A percentile compares a stretch with the other conserved stretches of the same genome.
Evolutionary conservation across 2,329 filamentous ascomycete genomes (phyloP).

Genomic region (Kalmusia sp.): DNA sequence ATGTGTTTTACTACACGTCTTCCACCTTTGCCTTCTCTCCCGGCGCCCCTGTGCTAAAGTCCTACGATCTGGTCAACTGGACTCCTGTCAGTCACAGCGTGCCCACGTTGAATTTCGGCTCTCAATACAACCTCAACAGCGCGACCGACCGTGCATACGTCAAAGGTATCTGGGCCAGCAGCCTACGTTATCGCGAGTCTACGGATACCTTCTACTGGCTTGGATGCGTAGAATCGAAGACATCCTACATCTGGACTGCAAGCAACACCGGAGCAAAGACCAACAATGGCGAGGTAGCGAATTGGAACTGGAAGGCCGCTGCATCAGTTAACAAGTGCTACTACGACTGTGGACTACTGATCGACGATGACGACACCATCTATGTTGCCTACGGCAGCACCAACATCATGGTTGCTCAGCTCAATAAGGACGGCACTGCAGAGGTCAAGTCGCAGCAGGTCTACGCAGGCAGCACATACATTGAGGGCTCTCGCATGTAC

Average conservation of each 20-base stretch:
- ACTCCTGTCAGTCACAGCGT: slow-evolving; percentile 51
- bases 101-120: slow-evolving; percentile 45
- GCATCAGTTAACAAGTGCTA: slow-evolving; percentile 56
- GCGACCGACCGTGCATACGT: slow-evolving; percentile 55
- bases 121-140: slow-evolving; percentile 57
- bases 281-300: slow-evolving; percentile 38
- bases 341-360: slow-evolving; percentile 65
- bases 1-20: slow-evolving; percentile 62
- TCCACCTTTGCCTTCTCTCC: slow-evolving; percentile 65
- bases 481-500: slow-evolving; percentile 65
- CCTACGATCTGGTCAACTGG: slow-evolving; percentile 62
- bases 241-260: slow-evolving; percentile 63
- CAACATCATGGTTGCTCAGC: slow-evolving; percentile 59
- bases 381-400: slow-evolving; percentile 64
- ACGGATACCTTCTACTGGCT: slow-evolving; percentile 64
- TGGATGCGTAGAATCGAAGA: slow-evolving; percentile 60
- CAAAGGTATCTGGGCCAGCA: slow-evolving; percentile 64
- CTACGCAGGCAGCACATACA: slow-evolving; percentile 46
- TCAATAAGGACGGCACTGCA: slow-evolving; percentile 57
- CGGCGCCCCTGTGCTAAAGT: slow-evolving; percentile 63
- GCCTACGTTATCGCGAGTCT: slow-evolving; percentile 59
- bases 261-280: slow-evolving; percentile 47
- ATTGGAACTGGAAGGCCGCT: slow-evolving; percentile 50
- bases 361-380: slow-evolving; percentile 66
- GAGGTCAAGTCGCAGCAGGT: slow-evolving; percentile 56